A percentile compares a stretch with the other conserved stretches of the same genome.
phyloP scores from a whole-genome alignment of 768 basidiomycete genomes.

The Hemileccinum rubropunctum region DNA sequence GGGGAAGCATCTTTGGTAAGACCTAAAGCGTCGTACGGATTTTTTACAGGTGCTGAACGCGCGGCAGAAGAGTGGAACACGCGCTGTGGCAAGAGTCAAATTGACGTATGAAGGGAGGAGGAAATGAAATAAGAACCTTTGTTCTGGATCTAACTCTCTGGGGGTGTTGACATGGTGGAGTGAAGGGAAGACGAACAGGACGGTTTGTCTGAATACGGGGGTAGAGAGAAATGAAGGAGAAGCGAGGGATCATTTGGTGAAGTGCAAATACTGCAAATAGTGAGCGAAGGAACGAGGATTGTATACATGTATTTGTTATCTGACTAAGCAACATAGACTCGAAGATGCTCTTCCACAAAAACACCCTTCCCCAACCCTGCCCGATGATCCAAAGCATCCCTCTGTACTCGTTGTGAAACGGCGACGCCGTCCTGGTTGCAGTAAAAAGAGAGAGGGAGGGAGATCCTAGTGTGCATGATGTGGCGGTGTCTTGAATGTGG shows the following conservation, averaged over 20 bases:
- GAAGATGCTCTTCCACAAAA: too few species aligned
- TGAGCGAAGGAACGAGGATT: background rate
- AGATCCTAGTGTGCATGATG: too few species aligned
- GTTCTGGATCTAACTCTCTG: constrained; percentile 22
- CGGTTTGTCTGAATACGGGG: constrained; percentile 35
- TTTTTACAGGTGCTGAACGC: constrained; percentile 54
- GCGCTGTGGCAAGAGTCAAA: constrained; percentile 50
- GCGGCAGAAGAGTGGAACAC: constrained; percentile 68
- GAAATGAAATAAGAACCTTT: constrained; percentile 39
- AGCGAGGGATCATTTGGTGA: constrained; percentile 48
- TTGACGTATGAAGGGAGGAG: constrained; percentile 6
- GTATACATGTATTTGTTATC: constrained; percentile 18
- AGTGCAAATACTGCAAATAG: background rate
- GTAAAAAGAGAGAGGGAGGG: too few species aligned
- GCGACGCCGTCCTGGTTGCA: too few species aligned
- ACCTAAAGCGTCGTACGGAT: constrained; percentile 91
- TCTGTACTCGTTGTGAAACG: too few species aligned
- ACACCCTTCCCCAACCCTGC: too few species aligned
- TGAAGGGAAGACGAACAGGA: too few species aligned
- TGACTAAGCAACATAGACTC: constrained; percentile 19
- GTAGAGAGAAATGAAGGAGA: constrained; percentile 55
- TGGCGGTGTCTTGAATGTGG: too few species aligned
- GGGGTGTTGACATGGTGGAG: constrained; percentile 13
- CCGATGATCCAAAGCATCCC: too few species aligned
- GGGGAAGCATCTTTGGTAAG: constrained; percentile 78